Base-by-base conservation (phyloP, 2,329 filamentous ascomycete species). In the Camillea tinctor region DNA sequence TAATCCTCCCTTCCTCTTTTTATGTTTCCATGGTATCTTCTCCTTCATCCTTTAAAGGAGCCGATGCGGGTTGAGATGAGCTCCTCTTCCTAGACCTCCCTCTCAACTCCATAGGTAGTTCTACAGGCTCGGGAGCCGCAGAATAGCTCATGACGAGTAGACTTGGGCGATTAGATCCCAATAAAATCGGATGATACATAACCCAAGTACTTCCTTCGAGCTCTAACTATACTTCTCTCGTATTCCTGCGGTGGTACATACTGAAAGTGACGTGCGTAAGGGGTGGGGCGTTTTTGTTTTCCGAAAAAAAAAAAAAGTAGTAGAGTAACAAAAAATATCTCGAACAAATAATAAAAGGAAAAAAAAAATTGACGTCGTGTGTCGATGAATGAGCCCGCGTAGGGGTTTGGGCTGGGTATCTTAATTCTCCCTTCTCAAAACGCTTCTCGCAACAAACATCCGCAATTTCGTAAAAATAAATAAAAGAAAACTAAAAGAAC, bases 321-420 rank as follows among this genome's bases (percentile, higher is more conserved):
- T 56, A 54, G 26, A 51, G 54, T 57, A 56, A 55, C 56, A 64
- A 61, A 64, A 61, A 56, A 50, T 24, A 50, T 55, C 55, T 52
- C 52, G 54, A 63, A 61, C 52, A 52, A 23, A 22, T 57, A 22
- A 58, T 53, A 62, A 59, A 61, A 60, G 54, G 52, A 62, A 59
- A 61, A 60, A 52, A 65, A 70, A 68, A 64, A 60, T 63, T 65
- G 68, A 71, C 64, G 66, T 62, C 56, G 61, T 64, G 64, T 70
- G 69, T 69, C 68, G 65, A 69, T 66, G 68, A 73, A 70, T 72
- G 66, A 73, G 70, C 72, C 71, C 67, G 57, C 62, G 56, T 49
- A 60, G 36, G 17, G 13, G 26, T 30, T 44, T 58, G 71, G 72
- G 69, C 70, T 68, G 72, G 72, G 72, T 74, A 74, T 74, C 72